Base-by-base conservation (phyloP, 108 stramenopile genomes). In the Nitzschia palea region DNA sequence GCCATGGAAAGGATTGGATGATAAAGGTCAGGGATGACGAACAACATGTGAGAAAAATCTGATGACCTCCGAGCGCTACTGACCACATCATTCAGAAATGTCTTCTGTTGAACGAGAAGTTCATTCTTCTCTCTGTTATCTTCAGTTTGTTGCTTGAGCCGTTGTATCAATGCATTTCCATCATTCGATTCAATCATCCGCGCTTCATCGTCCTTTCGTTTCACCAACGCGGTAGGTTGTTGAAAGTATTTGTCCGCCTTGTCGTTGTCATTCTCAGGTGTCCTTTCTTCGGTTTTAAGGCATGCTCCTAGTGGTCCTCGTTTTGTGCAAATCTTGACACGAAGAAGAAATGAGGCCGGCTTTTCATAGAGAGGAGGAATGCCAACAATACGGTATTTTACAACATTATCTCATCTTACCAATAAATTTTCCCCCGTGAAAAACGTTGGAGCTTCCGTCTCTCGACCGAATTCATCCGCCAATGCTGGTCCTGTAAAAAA, bases 51-150 rank as follows among this genome's bases (percentile, higher is more conserved):
- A 2, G 28, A 37, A 4, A 34, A 5, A 43, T 4, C 15, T 10
- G 42, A 15, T 43, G 10, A 15, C 14, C 14, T 43, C n/a, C 47
- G n/a, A 48, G 5, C 18, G 2, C 3, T 18, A 53, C 84, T 67
- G 33, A 82, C 78, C 68, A 79, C 74, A 77, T 89, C 89, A 64
- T 90, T 90, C 54, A 81, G 15, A 34, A 90, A 62, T n/a, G 92
- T 94, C 68, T 80, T 85, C 43, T 73, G 74, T 30, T 73, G 53
- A 17, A 94, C 83, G 3, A 66, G 48, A 37, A 77, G 44, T 31
- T 89, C 86, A 74, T 94, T 94, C 78, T 83, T 82, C 53, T 94
- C 92, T 62, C 70, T 74, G 71, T 94, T 94, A 33, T 90, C 92
- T 44, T 65, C 71, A 22, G 86, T 82, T 54, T 86, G 89, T 45